Evolutionary conservation across 148 eudicot genomes (phyloP), one percentile per base, ranked within the genome.

Genomic region (Spergularia bocconei): DNA sequence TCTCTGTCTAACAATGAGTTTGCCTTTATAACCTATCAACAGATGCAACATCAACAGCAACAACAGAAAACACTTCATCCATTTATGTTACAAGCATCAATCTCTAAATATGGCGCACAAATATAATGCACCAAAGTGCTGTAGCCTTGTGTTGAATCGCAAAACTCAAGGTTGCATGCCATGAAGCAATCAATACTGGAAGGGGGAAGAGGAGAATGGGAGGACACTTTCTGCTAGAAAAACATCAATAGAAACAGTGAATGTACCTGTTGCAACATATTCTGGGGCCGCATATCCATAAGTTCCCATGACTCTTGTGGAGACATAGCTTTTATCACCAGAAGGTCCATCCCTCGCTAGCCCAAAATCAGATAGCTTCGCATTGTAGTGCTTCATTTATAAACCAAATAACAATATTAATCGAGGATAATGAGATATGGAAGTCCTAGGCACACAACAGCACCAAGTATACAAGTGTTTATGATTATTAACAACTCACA

Each of bases 291-390:
- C 89, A 65, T 88, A 88, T 16, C 91, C 91, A 16, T 84, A 74
- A 10, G 91, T 88, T 67, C 89, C 91, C 86, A 85, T 83, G 21
- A 88, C 89, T 82, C 85, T 84, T 15, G 91, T 88, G 4, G 91
- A 86, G 17, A 88, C 92, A 52, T 88, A 85, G 63, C 89, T 86
- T 61, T 81, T 79, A 73, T 86, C 92, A 74, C 89, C 89, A 39
- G 88, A 84, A 19, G 92, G 92, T 51, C 89, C 92, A 38, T 88
- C 92, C 77, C 85, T 88, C 2, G 92, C 92, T 70, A 88, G 78
- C 50, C 90, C 92, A 77, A 88, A 88, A 73, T 88, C 92, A 12
- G 92, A 88, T 38, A 88, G 82, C 50, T 85, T 88, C 36, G 88
- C 87, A 85, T 86, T 88, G 83, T 83, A 88, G 25, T 88, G 81